Conservation (phyloP, 768 basidiomycete species). For the Mycena maculata region DNA sequence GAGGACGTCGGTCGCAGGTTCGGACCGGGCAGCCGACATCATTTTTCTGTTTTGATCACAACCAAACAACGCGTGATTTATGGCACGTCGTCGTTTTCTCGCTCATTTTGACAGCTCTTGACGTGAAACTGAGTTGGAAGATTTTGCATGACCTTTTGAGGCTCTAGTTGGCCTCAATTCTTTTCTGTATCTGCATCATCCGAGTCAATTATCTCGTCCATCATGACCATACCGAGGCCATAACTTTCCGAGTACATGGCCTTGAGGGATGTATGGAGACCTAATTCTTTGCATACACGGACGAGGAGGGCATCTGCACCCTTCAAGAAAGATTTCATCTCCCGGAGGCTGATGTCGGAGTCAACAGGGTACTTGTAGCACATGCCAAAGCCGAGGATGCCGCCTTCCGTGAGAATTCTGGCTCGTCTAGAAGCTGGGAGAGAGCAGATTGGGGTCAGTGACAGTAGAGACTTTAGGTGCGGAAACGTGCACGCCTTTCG, state of each 20-base stretch:
- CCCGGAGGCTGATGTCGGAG: neutral
- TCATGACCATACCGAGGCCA: neutral
- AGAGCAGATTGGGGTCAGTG: slow-evolving; percentile 4
- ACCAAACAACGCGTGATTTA: too few relatives aligned
- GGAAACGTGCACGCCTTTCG: neutral
- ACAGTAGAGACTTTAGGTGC: neutral
- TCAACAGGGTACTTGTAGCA: slow-evolving; percentile 50
- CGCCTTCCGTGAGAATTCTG: slow-evolving; percentile 52
- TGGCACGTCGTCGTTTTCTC: too few relatives aligned
- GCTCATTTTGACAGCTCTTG: too few relatives aligned
- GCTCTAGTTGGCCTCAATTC: too few relatives aligned
- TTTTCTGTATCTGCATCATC: too few relatives aligned
- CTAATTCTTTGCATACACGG: slow-evolving; percentile 35
- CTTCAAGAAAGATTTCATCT: slow-evolving; percentile 38
- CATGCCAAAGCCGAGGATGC: slow-evolving; percentile 54
- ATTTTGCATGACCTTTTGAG: too few relatives aligned
- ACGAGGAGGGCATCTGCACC: slow-evolving; percentile 43
- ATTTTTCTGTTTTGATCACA: too few relatives aligned
- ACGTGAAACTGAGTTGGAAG: too few relatives aligned
- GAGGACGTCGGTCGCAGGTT: too few relatives aligned
- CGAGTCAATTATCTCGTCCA: neutral
- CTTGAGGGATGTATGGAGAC: slow-evolving; percentile 35
- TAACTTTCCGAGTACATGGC: slow-evolving; percentile 19
- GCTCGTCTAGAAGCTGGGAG: slow-evolving; percentile 45
- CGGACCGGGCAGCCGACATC: too few relatives aligned